Percentiles rank a stretch among this genome's conserved stretches.
These are phyloP conservation scores for Fusarium vanettenii DNA, from an alignment of 2,329 filamentous ascomycete genomes.

Conservation along the genomic window DNA sequence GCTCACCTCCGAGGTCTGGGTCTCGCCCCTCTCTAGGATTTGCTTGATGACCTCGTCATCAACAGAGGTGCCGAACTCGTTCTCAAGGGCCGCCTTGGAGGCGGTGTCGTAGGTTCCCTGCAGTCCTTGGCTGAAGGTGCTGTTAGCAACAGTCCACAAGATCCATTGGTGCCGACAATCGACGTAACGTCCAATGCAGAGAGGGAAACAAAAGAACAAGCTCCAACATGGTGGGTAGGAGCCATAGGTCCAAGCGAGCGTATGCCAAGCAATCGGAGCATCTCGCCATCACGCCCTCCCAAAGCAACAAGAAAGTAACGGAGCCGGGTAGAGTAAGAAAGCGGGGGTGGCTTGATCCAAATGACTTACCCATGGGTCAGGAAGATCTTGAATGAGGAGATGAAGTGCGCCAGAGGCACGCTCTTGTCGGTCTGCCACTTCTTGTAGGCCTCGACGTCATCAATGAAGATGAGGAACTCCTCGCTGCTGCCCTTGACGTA, in stretches of 20 bases:
- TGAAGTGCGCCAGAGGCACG: constrained; percentile 84
- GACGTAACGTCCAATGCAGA: background rate
- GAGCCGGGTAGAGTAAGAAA: background rate
- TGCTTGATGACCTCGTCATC: constrained; percentile 84
- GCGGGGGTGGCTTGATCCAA: constrained; percentile 54
- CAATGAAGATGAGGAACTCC: constrained; percentile 70
- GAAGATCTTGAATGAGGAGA: constrained; percentile 91
- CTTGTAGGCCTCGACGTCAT: constrained; percentile 71
- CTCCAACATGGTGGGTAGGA: background rate
- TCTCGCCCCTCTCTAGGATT: constrained; percentile 81
- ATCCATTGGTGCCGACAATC: background rate
- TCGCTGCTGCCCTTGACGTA: constrained; percentile 81
- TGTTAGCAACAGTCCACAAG: constrained; percentile 23
- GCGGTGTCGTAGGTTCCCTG: constrained; percentile 84
- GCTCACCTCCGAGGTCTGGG: constrained; percentile 70
- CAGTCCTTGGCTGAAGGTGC: constrained; percentile 76
- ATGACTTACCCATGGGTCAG: constrained; percentile 79
- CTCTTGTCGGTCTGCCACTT: constrained; percentile 87
- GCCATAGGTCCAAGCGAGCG: background rate
- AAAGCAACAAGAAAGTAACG: background rate
- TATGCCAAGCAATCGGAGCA: background rate
- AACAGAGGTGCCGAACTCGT: constrained; percentile 85
- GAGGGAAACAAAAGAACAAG: background rate
- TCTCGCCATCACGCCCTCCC: background rate
- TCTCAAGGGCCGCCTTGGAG: constrained; percentile 79